Evolutionary conservation across 1,139 yeast species (phyloP), one percentile per base, ranked within the genome.

Genomic region (Geotrichum bryndzae): DNA sequence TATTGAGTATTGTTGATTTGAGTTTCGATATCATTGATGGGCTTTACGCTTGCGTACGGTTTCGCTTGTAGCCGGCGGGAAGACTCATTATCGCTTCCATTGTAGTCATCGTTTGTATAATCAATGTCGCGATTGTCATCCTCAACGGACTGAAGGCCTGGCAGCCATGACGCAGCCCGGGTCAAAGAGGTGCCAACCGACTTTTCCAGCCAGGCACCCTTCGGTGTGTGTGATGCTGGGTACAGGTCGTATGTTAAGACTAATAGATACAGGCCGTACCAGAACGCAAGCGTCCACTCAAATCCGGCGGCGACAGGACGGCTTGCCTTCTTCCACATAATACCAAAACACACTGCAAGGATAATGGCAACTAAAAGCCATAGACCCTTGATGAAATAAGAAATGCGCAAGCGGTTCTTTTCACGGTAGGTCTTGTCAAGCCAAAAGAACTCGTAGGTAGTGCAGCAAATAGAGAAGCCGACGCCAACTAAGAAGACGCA

Each of bases 271-370:
- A 87, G 71, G 10, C 96, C 95, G 71, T 89, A 91, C 85, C 90
- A 87, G 75, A 86, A 92, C 7, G 92, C 86, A 55, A 91, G 75
- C 8, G 84, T 71, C 97, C 98, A 92, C 74, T 92, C 98, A 72
- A 88, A 85, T 18, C 77, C 76, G 0, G 88, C 76, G 2, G 84
- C 89, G 29, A 85, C 80, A 60, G 80, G 76, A 50, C 79, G 75
- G 11, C 76, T 63, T 51, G 77, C 80, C 1, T 62, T 59, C 10
- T 71, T 67, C 80, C 79, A 76, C 61, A 77, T 74, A 1, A 75
- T 81, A 15, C 85, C 94, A 69, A 90, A 92, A 53, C 84, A 80
- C 38, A 87, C 76, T 3, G 95, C 96, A 72, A 90, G 80, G 0
- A 78, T 83, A 31, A 87, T 77, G 1, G 96, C 96, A n/a, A 81